A percentile compares a stretch with the other conserved stretches of the same genome.
Evolutionary conservation across 345 rosid species (phyloP).

Genomic region (Geranium brycei): DNA sequence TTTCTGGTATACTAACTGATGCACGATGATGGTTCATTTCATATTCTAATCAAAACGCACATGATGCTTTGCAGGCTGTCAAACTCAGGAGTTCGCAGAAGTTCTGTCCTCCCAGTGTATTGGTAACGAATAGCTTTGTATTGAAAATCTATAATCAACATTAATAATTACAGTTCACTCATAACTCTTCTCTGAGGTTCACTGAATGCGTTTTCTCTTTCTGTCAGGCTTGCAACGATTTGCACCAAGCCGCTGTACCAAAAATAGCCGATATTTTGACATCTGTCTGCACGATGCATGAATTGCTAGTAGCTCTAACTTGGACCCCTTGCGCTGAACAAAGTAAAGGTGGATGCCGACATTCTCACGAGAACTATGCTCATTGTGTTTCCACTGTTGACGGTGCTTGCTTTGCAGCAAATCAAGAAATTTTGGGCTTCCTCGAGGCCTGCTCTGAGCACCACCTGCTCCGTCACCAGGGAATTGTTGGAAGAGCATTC

Average conservation of each 20-base stretch:
- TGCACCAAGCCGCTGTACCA: slow-evolving; percentile 37
- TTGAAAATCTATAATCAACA: not conserved
- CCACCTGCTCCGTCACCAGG: slow-evolving; percentile 62
- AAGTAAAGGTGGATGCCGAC: slow-evolving; percentile 56
- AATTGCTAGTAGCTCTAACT: slow-evolving; percentile 63
- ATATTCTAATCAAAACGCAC: not conserved
- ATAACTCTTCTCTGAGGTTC: not conserved
- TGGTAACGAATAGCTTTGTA: slow-evolving; percentile 25
- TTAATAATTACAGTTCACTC: too few relatives aligned
- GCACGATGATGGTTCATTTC: too few relatives aligned
- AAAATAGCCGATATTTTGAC: slow-evolving; percentile 41
- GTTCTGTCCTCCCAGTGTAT: slow-evolving; percentile 31
- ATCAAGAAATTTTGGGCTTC: slow-evolving; percentile 29
- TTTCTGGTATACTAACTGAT: too few relatives aligned
- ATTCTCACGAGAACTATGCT: slow-evolving; percentile 48
- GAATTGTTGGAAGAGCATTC: slow-evolving; percentile 74
- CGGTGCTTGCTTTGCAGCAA: slow-evolving; percentile 46
- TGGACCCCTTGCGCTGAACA: slow-evolving; percentile 65
- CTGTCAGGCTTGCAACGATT: slow-evolving; percentile 36
- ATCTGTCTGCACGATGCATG: slow-evolving; percentile 44
- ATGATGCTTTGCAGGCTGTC: slow-evolving; percentile 49
- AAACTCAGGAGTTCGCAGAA: slow-evolving; percentile 58
- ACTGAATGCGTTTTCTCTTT: slow-evolving; percentile 10
- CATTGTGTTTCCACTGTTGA: slow-evolving; percentile 51
- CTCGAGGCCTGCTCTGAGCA: slow-evolving; percentile 76